These are phyloP conservation scores for Chloropicon primus DNA, from an alignment of 139 green algal genomes.

Conservation along the genomic window DNA sequence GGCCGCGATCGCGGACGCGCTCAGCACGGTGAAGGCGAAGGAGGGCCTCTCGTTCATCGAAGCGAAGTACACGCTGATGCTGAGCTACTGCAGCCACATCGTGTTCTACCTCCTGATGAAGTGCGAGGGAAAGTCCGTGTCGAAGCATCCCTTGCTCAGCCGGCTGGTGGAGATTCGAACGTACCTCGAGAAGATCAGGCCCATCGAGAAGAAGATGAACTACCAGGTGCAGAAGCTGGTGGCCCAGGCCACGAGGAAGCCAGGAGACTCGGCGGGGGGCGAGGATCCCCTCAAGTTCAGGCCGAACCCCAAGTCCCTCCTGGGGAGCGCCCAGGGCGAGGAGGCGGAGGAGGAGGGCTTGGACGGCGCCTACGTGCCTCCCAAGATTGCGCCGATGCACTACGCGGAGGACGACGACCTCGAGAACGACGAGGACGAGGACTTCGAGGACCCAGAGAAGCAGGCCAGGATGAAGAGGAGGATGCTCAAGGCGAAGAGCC, in stretches of 20 bases:
- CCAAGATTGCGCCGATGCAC: slow-evolving; percentile 61
- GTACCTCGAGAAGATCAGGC: slow-evolving; percentile 76
- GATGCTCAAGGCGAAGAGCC: neutral
- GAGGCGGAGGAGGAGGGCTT: slow-evolving; percentile 11
- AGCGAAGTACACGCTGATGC: slow-evolving; percentile 91
- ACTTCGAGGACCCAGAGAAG: neutral
- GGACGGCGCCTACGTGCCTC: slow-evolving; percentile 69
- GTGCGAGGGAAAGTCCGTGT: slow-evolving; percentile 68
- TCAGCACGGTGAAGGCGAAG: slow-evolving; percentile 52
- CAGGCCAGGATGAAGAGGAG: neutral
- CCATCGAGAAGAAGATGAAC: slow-evolving; percentile 87
- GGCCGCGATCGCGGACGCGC: slow-evolving; percentile 22
- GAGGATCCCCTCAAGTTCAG: slow-evolving; percentile 30
- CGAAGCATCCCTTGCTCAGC: slow-evolving; percentile 79
- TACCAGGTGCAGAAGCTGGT: slow-evolving; percentile 94
- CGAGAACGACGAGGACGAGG: slow-evolving; percentile 13
- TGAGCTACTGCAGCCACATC: slow-evolving; percentile 80
- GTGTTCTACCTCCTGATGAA: slow-evolving; percentile 95
- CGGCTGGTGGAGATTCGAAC: slow-evolving; percentile 64
- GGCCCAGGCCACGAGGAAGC: slow-evolving; percentile 5
- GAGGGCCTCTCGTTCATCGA: slow-evolving; percentile 89
- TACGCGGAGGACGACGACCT: slow-evolving; percentile 54
- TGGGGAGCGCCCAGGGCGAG: slow-evolving; percentile 18
- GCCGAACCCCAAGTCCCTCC: slow-evolving; percentile 56
- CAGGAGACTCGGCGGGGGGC: neutral